Evolutionary conservation across 1,284 basidiomycete species (phyloP).

Genomic region (Sanghuangporus weigelae): DNA sequence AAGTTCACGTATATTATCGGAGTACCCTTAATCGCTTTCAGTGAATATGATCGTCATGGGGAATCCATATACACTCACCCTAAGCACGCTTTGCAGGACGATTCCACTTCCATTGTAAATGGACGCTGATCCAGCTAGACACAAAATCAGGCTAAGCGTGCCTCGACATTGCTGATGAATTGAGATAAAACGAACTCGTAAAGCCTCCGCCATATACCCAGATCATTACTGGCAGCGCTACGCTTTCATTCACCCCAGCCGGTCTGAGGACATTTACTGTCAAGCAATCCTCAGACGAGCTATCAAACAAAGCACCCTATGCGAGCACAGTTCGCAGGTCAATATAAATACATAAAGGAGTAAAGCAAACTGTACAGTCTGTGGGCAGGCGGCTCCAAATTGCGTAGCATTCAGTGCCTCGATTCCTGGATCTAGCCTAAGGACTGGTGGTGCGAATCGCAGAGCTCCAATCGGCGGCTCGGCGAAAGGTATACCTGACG

Average conservation of each 20-base stretch:
- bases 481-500: constrained; percentile 62
- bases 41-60: not conserved
- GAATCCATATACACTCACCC: constrained; percentile 30
- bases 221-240: constrained; percentile 33
- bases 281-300: constrained; percentile 39
- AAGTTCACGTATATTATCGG: constrained; percentile 52
- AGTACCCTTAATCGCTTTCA: constrained; percentile 24
- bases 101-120: constrained; percentile 38
- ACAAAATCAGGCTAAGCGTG: not conserved
- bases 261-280: constrained; percentile 44
- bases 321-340: not conserved
- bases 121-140: constrained; percentile 27
- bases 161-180: not conserved
- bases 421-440: constrained; percentile 41
- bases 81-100: constrained; percentile 38
- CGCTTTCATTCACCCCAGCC: constrained; percentile 22
- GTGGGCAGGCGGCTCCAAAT: constrained; percentile 55
- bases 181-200: not conserved
- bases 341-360: not conserved
- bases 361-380: constrained; percentile 27
- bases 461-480: constrained; percentile 49
- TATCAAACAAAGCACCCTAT: not conserved
- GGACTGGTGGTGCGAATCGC: constrained; percentile 51
- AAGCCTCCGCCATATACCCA: constrained; percentile 29
- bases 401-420: constrained; percentile 35